phyloP scores from a whole-genome alignment of 2,329 filamentous ascomycete species.

The Phyllosticta capitalensis region DNA sequence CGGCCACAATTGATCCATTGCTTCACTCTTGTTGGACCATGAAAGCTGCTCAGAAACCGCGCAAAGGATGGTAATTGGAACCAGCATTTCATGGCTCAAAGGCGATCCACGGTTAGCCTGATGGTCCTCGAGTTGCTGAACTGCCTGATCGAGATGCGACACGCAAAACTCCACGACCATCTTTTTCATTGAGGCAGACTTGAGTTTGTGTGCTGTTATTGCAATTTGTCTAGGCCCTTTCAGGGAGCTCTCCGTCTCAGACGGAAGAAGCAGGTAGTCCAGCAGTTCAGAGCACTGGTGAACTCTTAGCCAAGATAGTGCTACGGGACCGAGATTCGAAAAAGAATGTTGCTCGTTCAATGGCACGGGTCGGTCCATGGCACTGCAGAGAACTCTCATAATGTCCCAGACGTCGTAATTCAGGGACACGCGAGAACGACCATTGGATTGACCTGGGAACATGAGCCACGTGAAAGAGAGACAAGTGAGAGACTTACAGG shows the following conservation, averaged over 20 bases:
- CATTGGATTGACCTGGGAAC: not conserved
- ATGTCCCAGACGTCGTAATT: slow-evolving; percentile 59
- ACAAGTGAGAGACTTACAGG: slow-evolving; percentile 46
- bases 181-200: not conserved
- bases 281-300: slow-evolving; percentile 33
- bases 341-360: slow-evolving; percentile 19
- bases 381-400: slow-evolving; percentile 58
- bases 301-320: slow-evolving; percentile 35
- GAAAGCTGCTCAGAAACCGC: slow-evolving; percentile 24
- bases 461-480: not conserved
- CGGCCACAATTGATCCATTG: slow-evolving; percentile 14
- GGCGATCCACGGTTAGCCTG: slow-evolving; percentile 33
- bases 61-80: slow-evolving; percentile 41
- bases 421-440: slow-evolving; percentile 44
- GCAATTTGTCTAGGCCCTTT: not conserved
- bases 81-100: slow-evolving; percentile 41
- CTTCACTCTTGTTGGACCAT: slow-evolving; percentile 14
- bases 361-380: slow-evolving; percentile 47
- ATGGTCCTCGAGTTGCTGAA: slow-evolving; percentile 35
- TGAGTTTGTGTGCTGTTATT: not conserved
- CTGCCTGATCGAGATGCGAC: slow-evolving; percentile 36
- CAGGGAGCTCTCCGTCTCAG: not conserved
- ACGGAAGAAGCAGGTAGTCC: slow-evolving; percentile 39
- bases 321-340: slow-evolving; percentile 31
- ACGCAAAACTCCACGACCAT: slow-evolving; percentile 37